Base-by-base conservation (phyloP, 257 asterid species). In the Ophiorrhiza pumila region DNA sequence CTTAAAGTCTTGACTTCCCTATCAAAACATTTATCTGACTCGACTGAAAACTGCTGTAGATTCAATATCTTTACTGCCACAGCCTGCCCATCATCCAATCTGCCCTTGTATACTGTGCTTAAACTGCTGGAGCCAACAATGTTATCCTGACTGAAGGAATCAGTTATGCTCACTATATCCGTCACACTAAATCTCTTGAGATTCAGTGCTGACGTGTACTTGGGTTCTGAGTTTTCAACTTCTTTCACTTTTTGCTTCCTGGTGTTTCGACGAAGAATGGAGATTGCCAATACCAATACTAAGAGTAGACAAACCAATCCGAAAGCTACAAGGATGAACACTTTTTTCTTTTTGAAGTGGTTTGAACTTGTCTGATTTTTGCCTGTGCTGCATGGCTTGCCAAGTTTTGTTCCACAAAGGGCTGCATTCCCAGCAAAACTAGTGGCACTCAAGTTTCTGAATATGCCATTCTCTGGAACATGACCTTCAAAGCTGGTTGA, bases 91-190 rank as follows among this genome's bases (percentile, higher is more conserved):
- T 83, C 83, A 61, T 72, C 80, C 52, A 90, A 65, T 1, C 14
- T 76, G 13, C 95, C 97, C 74, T 79, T 89, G 83, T 87, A 93
- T 43, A 93, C 98, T 7, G 86, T 87, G 72, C 98, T 93, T 73
- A 90, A 69, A 42, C 83, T 78, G 84, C 95, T 90, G 45, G 88
- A 83, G 29, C 97, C 98, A 63, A 93, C 85, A 42, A 90, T 62
- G 81, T 88, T 89, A 1, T 88, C 89, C 52, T 61, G 66, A 53
- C 79, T 80, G 90, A 84, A 92, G 47, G 73, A 89, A 72, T 85
- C 60, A 0, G 98, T 93, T 1, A 95, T 93, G 1, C 35, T 68
- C 62, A 78, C 84, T n/a, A 93, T 66, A 43, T 87, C 91, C 69
- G 78, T 69, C 41, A 69, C 77, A 58, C 70, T 82, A 49, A 76